Evolutionary conservation across 2,329 filamentous ascomycete species (phyloP).

Genomic region (Fusarium tupiense): DNA sequence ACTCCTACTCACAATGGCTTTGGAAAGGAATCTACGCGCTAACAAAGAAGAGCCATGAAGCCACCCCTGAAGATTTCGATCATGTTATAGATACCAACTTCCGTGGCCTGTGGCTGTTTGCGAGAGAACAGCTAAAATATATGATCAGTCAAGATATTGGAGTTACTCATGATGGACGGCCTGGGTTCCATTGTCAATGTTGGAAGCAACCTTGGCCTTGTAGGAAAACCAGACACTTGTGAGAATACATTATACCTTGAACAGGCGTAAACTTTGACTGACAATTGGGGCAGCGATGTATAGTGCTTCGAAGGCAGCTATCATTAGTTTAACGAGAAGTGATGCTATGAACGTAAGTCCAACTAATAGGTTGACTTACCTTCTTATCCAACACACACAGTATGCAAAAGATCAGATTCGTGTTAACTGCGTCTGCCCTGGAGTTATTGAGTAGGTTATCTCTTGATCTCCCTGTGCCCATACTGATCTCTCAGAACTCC

Average conservation of each 20-base stretch:
- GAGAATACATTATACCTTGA: slow-evolving; percentile 13
- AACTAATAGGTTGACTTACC: background rate
- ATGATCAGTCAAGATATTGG: slow-evolving; percentile 56
- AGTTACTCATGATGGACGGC: slow-evolving; percentile 54
- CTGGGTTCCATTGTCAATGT: slow-evolving; percentile 55
- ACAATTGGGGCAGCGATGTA: slow-evolving; percentile 47
- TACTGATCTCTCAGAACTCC: slow-evolving; percentile 47
- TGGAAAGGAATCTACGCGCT: slow-evolving; percentile 51
- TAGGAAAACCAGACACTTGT: slow-evolving; percentile 54
- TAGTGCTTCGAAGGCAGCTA: slow-evolving; percentile 56
- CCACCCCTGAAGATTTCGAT: slow-evolving; percentile 53
- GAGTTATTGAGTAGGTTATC: slow-evolving; percentile 52
- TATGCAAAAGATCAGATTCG: slow-evolving; percentile 57
- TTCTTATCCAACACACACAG: slow-evolving; percentile 32
- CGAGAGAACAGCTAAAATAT: slow-evolving; percentile 52
- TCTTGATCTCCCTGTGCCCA: too few species aligned
- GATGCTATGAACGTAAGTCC: slow-evolving; percentile 56
- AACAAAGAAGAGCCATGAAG: slow-evolving; percentile 49
- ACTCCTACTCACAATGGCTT: background rate
- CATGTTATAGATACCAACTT: slow-evolving; percentile 55
- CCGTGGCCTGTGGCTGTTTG: slow-evolving; percentile 57
- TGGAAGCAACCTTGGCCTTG: slow-evolving; percentile 54
- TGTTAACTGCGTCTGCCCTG: slow-evolving; percentile 58
- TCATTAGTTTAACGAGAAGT: slow-evolving; percentile 55
- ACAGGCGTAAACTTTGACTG: background rate